Conservation (phyloP, 2,329 filamentous ascomycete genomes). For the Uncinocarpus reesii region DNA sequence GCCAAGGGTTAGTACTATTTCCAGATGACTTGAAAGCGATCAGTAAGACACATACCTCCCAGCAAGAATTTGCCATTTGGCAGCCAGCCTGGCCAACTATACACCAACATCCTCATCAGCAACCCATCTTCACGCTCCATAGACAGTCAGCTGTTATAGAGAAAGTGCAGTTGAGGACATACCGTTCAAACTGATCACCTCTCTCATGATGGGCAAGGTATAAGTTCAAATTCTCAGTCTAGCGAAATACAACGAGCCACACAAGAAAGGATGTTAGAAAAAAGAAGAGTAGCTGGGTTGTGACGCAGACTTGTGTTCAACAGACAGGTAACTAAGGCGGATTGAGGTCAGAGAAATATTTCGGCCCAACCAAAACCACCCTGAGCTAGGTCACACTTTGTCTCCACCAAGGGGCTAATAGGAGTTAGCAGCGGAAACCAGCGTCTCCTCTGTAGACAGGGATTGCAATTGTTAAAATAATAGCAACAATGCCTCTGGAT, state of each 20-base stretch:
- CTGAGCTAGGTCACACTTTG: slow-evolving; percentile 1
- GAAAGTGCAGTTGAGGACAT: slow-evolving; percentile 32
- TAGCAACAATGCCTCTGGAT: no score
- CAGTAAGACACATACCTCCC: slow-evolving; percentile 69
- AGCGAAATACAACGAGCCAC: not conserved
- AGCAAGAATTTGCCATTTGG: slow-evolving; percentile 99
- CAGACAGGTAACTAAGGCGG: not conserved
- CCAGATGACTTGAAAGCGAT: slow-evolving; percentile 1
- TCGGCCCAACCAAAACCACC: slow-evolving; percentile 9
- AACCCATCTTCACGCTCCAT: not conserved
- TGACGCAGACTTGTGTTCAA: no score
- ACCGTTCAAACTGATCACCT: slow-evolving; percentile 99
- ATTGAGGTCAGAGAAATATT: slow-evolving; percentile 5
- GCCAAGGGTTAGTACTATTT: slow-evolving; percentile 1
- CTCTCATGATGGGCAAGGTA: slow-evolving; percentile 58
- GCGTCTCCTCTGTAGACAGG: not conserved
- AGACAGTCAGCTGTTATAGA: not conserved
- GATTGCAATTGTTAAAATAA: no score
- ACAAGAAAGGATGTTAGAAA: not conserved
- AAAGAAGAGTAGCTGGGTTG: not conserved
- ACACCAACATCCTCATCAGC: slow-evolving; percentile 21
- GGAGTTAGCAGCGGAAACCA: not conserved
- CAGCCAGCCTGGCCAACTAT: slow-evolving; percentile 99
- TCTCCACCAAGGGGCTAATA: not conserved
- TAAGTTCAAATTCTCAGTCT: not conserved